Evolutionary conservation across 2,329 filamentous ascomycete genomes (phyloP), one percentile per base, ranked within the genome.

Genomic region (Ophiosphaerella herpotricha): DNA sequence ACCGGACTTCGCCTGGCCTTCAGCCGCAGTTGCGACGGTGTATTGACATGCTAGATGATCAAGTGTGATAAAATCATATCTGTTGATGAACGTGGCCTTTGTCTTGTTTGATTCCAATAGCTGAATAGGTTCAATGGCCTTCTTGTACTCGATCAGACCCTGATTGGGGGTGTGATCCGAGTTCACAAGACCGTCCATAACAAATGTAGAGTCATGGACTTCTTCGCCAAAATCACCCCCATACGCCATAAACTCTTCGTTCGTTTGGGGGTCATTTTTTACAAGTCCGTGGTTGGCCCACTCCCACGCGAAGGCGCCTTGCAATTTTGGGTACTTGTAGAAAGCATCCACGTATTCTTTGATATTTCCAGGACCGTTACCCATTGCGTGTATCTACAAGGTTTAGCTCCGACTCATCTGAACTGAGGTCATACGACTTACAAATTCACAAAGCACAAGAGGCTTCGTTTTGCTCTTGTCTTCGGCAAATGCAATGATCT

Each of bases 341-440:
- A 89, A 90, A 0, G 80, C 78, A 35, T 85, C 77, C 41, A 87
- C 77, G 52, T 90, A 90, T 52, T 89, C 87, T 52, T 86, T 80
- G 9, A 90, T 77, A 31, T 82, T 82, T 1, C 88, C 87, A 0
- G 88, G 88, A 0, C 86, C 87, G 60, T 90, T 90, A 5, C 88
- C 88, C 87, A 90, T 90, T 1, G 88, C 86, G 60, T 82, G 80
- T 0, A 74, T 60, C 62, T 67, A n/a, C 2, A 31, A 12, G 16
- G 6, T 13, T 57, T 16, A 47, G 41, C 51, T 13, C 1, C 14
- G 7, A 51, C 34, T 13, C 26, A 29, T 29, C 8, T 34, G 5
- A 5, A 6, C 26, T 7, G 39, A 29, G 18, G 12, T 12, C 4
- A 40, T 3, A 2, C 7, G 37, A 56, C 64, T 53, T 51, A 66